phyloP scores from a whole-genome alignment of 441 rosid species.

The Brassica balearica region DNA sequence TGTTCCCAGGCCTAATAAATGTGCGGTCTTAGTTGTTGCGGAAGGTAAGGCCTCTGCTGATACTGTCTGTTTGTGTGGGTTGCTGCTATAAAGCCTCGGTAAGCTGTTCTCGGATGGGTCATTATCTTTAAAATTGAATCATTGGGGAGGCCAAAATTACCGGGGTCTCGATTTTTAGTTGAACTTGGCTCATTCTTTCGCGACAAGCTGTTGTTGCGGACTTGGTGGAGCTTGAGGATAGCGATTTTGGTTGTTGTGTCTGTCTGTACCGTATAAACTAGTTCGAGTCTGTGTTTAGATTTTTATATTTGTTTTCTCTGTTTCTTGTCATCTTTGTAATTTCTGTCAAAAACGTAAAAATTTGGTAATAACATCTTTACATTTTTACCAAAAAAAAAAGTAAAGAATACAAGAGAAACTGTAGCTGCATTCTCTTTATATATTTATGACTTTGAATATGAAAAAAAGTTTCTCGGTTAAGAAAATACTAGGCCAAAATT shows the following conservation, averaged over 20 bases:
- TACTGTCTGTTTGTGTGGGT: background rate
- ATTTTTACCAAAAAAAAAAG: slow-evolving; percentile 9
- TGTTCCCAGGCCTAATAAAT: no score
- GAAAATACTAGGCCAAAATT: no score
- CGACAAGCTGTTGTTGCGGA: background rate
- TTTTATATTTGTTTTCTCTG: background rate
- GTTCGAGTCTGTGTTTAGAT: background rate
- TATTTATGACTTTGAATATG: no score
- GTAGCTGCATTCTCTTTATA: slow-evolving; percentile 32
- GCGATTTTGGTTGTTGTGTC: background rate
- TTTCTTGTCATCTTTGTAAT: background rate
- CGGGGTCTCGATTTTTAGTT: background rate
- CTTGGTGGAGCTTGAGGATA: background rate
- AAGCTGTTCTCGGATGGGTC: background rate
- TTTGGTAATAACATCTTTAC: background rate
- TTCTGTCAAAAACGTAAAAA: background rate
- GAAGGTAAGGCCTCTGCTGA: background rate
- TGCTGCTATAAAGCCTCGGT: background rate
- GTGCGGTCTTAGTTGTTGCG: no score
- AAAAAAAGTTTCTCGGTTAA: no score
- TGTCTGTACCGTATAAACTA: background rate
- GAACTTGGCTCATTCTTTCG: background rate
- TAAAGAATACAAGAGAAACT: slow-evolving; percentile 41
- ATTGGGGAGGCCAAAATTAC: background rate
- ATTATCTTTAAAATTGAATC: background rate